Evolutionary conservation across 345 rosid genomes (phyloP).

Genomic region (Salix purpurea): DNA sequence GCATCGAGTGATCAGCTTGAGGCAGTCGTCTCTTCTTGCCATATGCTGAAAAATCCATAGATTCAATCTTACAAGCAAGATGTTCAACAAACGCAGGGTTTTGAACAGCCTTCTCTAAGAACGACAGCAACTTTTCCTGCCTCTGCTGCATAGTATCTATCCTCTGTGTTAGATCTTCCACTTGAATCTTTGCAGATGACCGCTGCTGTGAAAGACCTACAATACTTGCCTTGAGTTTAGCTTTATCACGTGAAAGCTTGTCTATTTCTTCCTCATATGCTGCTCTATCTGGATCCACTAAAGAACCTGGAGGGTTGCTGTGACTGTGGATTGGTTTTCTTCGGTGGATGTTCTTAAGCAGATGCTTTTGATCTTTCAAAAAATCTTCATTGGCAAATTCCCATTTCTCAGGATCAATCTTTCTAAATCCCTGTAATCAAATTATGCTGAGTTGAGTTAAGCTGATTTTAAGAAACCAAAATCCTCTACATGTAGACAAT

Average conservation of each 20-base stretch:
- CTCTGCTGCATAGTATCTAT: constrained; percentile 56
- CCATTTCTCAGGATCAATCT: constrained; percentile 91
- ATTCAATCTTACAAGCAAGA: constrained; percentile 56
- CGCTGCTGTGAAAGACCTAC: constrained; percentile 47
- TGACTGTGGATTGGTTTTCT: constrained; percentile 94
- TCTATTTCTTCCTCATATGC: constrained; percentile 65
- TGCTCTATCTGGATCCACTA: constrained; percentile 64
- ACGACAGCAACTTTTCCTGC: constrained; percentile 55
- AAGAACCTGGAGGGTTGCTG: constrained; percentile 54
- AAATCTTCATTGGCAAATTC: constrained; percentile 89
- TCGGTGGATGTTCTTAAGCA: constrained; percentile 78
- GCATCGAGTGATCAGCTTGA: constrained; percentile 51
- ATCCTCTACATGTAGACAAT: background rate
- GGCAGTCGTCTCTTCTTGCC: constrained; percentile 81
- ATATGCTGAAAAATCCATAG: constrained; percentile 64
- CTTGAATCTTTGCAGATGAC: constrained; percentile 50
- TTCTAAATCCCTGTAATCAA: constrained; percentile 71
- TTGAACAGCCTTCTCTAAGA: constrained; percentile 52
- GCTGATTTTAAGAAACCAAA: background rate
- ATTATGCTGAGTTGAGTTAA: background rate
- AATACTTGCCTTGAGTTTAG: constrained; percentile 60
- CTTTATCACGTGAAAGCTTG: constrained; percentile 61
- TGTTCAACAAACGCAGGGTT: constrained; percentile 56
- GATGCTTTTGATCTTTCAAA: constrained; percentile 78
- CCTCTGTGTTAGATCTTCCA: constrained; percentile 52